Conservation (phyloP, 2,329 filamentous ascomycete genomes). For the Ascochyta fabae region DNA sequence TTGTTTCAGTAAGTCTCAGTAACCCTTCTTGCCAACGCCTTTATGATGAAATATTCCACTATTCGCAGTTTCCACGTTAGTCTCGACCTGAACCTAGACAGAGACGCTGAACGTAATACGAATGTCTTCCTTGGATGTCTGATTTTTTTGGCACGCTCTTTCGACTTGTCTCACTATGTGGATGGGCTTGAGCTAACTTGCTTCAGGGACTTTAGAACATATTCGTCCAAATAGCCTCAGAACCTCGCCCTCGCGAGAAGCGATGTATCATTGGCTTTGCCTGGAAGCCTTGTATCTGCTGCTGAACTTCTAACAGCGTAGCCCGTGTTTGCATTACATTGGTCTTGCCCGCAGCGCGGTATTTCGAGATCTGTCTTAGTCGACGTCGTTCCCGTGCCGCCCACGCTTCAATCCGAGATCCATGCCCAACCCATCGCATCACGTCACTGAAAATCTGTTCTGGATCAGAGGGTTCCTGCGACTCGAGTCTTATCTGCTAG, state of each 20-base stretch:
- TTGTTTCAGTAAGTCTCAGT: not conserved
- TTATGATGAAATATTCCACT: constrained; percentile 22
- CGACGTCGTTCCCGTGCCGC: too few species aligned
- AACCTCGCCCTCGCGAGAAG: not conserved
- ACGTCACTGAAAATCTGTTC: too few species aligned
- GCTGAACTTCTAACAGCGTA: too few species aligned
- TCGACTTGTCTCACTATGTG: not conserved
- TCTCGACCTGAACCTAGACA: constrained; percentile 20
- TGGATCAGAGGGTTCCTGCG: too few species aligned
- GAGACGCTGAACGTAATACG: constrained; percentile 18
- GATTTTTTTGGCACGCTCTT: constrained; percentile 1
- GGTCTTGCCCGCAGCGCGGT: too few species aligned
- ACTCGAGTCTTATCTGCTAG: too few species aligned
- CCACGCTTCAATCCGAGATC: too few species aligned
- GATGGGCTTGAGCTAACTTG: constrained; percentile 2
- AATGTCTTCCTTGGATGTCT: constrained; percentile 24
- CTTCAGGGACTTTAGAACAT: not conserved
- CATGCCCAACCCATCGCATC: too few species aligned
- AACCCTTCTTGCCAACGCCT: not conserved
- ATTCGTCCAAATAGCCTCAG: not conserved
- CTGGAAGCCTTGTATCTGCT: too few species aligned
- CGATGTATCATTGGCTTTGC: too few species aligned
- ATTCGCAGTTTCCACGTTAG: constrained; percentile 25
- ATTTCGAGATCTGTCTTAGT: too few species aligned
- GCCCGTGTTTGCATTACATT: too few species aligned